Conservation (phyloP, 2,329 filamentous ascomycete species). For the Pseudogymnoascus destructans region DNA sequence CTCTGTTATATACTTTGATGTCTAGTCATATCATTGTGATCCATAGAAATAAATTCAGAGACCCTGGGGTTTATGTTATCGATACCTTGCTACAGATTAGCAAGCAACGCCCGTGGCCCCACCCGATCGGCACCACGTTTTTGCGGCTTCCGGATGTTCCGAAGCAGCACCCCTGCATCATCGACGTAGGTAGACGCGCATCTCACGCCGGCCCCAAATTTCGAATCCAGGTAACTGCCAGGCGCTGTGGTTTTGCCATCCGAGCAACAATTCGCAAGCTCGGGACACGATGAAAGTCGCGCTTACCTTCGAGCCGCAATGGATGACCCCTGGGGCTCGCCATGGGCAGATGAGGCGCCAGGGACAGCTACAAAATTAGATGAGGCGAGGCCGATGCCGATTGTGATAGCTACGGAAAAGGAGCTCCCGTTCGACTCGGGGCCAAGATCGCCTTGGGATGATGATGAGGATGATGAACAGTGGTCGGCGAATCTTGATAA, state of each 20-base stretch:
- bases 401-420: slow-evolving; percentile 16
- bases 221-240: background rate
- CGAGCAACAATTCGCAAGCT: background rate
- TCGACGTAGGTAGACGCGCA: slow-evolving; percentile 3
- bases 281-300: background rate
- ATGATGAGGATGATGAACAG: slow-evolving; percentile 20
- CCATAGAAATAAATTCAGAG: slow-evolving; percentile 2
- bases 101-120: slow-evolving; percentile 4
- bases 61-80: slow-evolving; percentile 8
- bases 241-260: background rate
- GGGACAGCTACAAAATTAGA: slow-evolving; percentile 13
- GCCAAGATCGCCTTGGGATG: slow-evolving; percentile 20
- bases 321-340: slow-evolving; percentile 30
- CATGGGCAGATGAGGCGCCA: slow-evolving; percentile 27
- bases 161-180: background rate
- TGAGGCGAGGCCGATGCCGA: slow-evolving; percentile 10
- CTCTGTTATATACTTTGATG: background rate
- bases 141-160: slow-evolving; percentile 3
- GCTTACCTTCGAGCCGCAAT: slow-evolving; percentile 20
- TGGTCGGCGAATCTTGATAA: slow-evolving; percentile 18
- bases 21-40: background rate
- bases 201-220: background rate
- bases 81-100: slow-evolving; percentile 6
- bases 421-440: slow-evolving; percentile 15
- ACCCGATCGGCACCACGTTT: slow-evolving; percentile 7